A percentile compares a stretch with the other conserved stretches of the same genome.
Conservation (phyloP, 768 basidiomycete genomes). For the Mycena kentingensis region DNA sequence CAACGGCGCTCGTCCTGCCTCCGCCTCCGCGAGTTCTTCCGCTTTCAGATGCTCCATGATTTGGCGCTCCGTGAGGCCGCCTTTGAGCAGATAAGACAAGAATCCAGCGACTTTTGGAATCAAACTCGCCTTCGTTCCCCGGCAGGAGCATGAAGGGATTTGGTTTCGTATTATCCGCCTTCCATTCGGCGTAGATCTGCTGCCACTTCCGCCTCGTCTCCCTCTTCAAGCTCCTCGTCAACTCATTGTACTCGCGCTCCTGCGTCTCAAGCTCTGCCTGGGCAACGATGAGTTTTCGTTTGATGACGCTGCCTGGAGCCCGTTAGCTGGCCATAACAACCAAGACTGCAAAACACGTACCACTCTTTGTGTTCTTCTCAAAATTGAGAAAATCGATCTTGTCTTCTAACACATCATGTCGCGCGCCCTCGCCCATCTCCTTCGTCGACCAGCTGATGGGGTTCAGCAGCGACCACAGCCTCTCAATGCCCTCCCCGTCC, state of each 20-base stretch:
- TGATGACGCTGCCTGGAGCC: not conserved
- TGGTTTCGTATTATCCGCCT: not conserved
- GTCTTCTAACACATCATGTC: too few species aligned
- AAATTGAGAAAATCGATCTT: constrained; percentile 23
- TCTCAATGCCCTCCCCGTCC: constrained; percentile 24
- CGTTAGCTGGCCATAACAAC: not conserved
- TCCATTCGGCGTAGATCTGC: not conserved
- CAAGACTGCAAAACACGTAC: not conserved
- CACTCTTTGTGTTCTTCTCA: constrained; percentile 8
- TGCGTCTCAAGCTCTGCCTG: not conserved
- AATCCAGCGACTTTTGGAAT: not conserved
- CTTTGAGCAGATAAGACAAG: not conserved
- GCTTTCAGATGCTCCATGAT: not conserved
- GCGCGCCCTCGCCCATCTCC: constrained; percentile 33
- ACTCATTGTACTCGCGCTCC: not conserved
- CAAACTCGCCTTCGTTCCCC: not conserved
- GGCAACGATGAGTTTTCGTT: not conserved
- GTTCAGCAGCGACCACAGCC: constrained; percentile 31
- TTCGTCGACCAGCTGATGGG: constrained; percentile 24
- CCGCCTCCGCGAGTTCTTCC: not conserved
- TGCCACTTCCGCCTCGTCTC: not conserved
- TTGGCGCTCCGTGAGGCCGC: not conserved
- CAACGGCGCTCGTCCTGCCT: not conserved
- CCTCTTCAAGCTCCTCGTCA: not conserved
- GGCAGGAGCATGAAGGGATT: not conserved